Conservation (phyloP, 345 rosid species). For the Physaria fendleri region DNA sequence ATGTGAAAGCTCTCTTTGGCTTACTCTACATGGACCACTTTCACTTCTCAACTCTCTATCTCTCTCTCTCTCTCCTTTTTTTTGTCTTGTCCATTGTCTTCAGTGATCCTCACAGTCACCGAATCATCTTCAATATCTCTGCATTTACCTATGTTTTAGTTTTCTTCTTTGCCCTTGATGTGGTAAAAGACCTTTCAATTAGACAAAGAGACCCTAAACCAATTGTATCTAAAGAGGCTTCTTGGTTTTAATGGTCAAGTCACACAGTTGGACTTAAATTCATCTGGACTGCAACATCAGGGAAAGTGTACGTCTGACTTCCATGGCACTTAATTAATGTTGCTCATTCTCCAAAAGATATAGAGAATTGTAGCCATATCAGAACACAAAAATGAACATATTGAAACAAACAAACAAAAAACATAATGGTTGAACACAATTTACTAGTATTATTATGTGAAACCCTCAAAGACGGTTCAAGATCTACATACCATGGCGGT, state of each 20-base stretch:
- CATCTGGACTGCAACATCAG: slow-evolving; percentile 21
- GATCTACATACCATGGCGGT: no score
- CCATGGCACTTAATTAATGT: slow-evolving; percentile 22
- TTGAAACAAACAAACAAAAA: neutral
- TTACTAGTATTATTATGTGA: no score
- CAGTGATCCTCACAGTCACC: slow-evolving; percentile 33
- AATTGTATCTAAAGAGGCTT: slow-evolving; percentile 6
- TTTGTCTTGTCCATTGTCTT: slow-evolving; percentile 32
- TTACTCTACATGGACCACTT: slow-evolving; percentile 31
- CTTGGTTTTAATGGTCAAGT: slow-evolving; percentile 3
- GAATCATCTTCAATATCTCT: slow-evolving; percentile 32
- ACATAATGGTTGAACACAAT: neutral
- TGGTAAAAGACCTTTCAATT: neutral
- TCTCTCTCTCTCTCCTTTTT: slow-evolving; percentile 10
- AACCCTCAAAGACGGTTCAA: no score
- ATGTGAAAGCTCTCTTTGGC: slow-evolving; percentile 29
- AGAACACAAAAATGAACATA: slow-evolving; percentile 18
- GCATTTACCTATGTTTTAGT: slow-evolving; percentile 20
- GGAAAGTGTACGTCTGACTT: slow-evolving; percentile 19
- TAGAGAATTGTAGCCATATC: slow-evolving; percentile 7
- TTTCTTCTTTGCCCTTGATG: slow-evolving; percentile 22
- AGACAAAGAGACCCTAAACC: slow-evolving; percentile 2
- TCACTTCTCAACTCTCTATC: slow-evolving; percentile 31
- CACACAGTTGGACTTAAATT: slow-evolving; percentile 13
- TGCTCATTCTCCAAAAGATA: slow-evolving; percentile 2